phyloP scores from a whole-genome alignment of 2,329 filamentous ascomycete genomes.

The Chrysoporthe cubensis region DNA sequence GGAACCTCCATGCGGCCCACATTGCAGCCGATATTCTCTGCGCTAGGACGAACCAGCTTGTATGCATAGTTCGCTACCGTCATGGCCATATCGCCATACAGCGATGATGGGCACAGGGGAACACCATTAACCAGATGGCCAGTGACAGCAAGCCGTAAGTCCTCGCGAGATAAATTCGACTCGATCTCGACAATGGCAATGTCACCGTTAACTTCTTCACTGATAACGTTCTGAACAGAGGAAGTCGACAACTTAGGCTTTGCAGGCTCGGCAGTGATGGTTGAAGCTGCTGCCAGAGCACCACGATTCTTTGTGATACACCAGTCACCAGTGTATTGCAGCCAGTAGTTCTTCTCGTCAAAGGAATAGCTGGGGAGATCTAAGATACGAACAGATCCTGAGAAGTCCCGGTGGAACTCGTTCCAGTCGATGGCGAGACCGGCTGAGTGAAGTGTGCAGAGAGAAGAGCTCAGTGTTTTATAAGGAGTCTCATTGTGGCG shows the following conservation, averaged over 20 bases:
- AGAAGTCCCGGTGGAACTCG: constrained; percentile 64
- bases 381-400: constrained; percentile 51
- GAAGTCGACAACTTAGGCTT: constrained; percentile 66
- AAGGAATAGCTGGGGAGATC: constrained; percentile 72
- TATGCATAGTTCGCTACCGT: constrained; percentile 68
- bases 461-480: constrained; percentile 63
- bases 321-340: constrained; percentile 70
- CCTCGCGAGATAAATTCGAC: constrained; percentile 66
- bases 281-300: constrained; percentile 40
- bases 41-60: constrained; percentile 62
- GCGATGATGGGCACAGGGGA: constrained; percentile 65
- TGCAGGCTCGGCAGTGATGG: constrained; percentile 40
- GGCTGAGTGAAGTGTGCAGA: constrained; percentile 62
- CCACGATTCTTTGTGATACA: constrained; percentile 70
- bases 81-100: constrained; percentile 54
- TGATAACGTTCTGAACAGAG: constrained; percentile 66
- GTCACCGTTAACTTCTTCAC: constrained; percentile 65
- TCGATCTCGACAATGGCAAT: constrained; percentile 64
- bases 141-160: constrained; percentile 61
- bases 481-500: constrained; percentile 66
- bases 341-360: constrained; percentile 74
- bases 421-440: constrained; percentile 71
- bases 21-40: constrained; percentile 62
- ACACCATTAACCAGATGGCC: constrained; percentile 72
- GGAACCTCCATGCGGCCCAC: constrained; percentile 69